These are phyloP conservation scores for Globisporangium spinosum DNA, from an alignment of 352 stramenopile genomes.

Conservation along the genomic window DNA sequence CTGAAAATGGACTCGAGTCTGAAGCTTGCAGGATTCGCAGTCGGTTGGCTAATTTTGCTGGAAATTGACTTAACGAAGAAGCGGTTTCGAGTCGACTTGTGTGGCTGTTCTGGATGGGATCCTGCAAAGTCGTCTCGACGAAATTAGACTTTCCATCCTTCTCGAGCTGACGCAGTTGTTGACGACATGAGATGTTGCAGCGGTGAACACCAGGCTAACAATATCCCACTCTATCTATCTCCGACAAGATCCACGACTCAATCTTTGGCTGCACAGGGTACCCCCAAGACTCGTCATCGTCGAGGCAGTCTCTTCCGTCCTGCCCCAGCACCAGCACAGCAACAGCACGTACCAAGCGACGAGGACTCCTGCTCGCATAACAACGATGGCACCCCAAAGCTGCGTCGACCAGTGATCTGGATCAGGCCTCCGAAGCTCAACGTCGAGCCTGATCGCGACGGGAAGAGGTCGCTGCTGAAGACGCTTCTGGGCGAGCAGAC, in stretches of 20 bases:
- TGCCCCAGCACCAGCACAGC: not conserved
- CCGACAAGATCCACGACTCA: not conserved
- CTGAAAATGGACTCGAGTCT: not conserved
- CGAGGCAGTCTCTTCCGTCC: not conserved
- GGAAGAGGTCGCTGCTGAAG: constrained; percentile 9
- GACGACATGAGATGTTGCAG: constrained; percentile 6
- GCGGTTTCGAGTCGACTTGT: not conserved
- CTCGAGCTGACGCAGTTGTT: not conserved
- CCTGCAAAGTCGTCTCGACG: not conserved
- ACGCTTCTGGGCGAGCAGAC: constrained; percentile 10
- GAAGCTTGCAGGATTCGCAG: not conserved
- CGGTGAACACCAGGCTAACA: not conserved
- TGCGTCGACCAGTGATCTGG: constrained; percentile 18
- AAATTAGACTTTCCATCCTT: constrained; percentile 1
- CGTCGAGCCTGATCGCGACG: not conserved
- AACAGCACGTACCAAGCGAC: not conserved
- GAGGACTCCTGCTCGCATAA: not conserved
- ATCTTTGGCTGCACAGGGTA: not conserved
- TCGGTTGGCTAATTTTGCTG: not conserved
- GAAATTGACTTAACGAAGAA: not conserved
- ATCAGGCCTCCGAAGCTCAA: constrained; percentile 12
- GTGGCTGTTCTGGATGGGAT: not conserved
- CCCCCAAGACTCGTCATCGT: not conserved
- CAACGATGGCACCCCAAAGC: not conserved
- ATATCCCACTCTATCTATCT: not conserved